Conservation (phyloP, 2,329 filamentous ascomycete genomes). For the Corniculantispora saksenae region DNA sequence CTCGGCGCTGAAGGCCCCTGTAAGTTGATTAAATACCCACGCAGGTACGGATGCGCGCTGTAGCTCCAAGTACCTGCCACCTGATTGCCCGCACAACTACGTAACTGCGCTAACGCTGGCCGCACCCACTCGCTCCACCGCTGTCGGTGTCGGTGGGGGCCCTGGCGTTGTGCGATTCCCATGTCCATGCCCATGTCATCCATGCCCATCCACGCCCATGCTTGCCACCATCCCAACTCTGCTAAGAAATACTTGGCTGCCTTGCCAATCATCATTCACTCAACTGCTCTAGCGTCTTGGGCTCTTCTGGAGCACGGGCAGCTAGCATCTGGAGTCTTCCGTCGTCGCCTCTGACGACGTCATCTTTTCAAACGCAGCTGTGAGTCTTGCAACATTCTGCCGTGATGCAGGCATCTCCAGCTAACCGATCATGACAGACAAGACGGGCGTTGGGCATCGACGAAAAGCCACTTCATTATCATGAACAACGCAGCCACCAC, state of each 20-base stretch:
- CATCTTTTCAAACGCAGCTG: background rate
- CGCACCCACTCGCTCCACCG: background rate
- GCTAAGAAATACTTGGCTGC: too few relatives aligned
- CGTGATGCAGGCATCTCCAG: background rate
- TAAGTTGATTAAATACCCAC: background rate
- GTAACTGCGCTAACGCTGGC: background rate
- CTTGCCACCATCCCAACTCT: slow-evolving; percentile 7
- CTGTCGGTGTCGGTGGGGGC: background rate
- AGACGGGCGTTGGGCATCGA: slow-evolving; percentile 6
- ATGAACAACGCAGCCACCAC: background rate
- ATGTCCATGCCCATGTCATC: too few relatives aligned
- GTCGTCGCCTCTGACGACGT: background rate
- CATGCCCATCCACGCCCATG: background rate
- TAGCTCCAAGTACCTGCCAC: too few relatives aligned
- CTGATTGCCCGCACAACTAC: background rate
- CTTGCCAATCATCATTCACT: background rate
- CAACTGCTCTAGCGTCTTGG: background rate
- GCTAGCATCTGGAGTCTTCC: background rate
- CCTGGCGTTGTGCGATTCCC: background rate
- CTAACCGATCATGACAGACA: background rate
- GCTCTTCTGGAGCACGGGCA: background rate
- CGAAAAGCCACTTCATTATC: background rate
- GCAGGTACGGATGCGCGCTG: background rate
- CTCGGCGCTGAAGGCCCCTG: background rate
- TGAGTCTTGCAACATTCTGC: background rate